A percentile compares a stretch with the other conserved stretches of the same genome.
These are phyloP conservation scores for Salix koriyanagi DNA, from an alignment of 345 rosid species.

Conservation along the genomic window DNA sequence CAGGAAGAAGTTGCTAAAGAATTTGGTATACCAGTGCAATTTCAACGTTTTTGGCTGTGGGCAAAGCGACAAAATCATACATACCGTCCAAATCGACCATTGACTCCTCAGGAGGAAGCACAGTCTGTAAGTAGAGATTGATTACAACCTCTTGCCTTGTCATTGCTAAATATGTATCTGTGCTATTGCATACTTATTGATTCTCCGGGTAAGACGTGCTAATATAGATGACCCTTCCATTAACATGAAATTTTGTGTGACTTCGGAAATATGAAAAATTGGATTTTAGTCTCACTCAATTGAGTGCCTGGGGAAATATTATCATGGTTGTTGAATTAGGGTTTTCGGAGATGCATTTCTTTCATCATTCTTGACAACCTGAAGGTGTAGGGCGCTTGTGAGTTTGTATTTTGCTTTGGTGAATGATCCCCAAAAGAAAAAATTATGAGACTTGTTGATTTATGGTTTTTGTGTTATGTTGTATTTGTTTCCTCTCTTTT, in stretches of 20 bases:
- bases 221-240: not conserved
- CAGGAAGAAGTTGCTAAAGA: slow-evolving; percentile 97
- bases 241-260: not conserved
- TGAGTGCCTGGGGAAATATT: too few relatives aligned
- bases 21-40: slow-evolving; percentile 73
- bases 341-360: too few relatives aligned
- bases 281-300: not conserved
- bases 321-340: too few relatives aligned
- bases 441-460: too few relatives aligned
- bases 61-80: slow-evolving; percentile 95
- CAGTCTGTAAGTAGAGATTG: slow-evolving; percentile 45
- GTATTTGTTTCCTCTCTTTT: not conserved
- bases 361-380: too few relatives aligned
- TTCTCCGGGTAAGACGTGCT: not conserved
- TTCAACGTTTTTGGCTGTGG: slow-evolving; percentile 95
- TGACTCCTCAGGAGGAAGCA: slow-evolving; percentile 68
- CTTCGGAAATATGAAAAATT: not conserved
- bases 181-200: not conserved
- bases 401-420: too few relatives aligned
- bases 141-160: not conserved
- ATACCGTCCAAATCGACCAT: slow-evolving; percentile 80
- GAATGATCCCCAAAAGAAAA: too few relatives aligned
- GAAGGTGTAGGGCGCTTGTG: too few relatives aligned
- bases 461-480: too few relatives aligned
- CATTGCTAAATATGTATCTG: not conserved